A percentile compares a stretch with the other conserved stretches of the same genome.
phyloP scores from a whole-genome alignment of 2,329 filamentous ascomycete genomes.

The Elsinoe fawcettii region DNA sequence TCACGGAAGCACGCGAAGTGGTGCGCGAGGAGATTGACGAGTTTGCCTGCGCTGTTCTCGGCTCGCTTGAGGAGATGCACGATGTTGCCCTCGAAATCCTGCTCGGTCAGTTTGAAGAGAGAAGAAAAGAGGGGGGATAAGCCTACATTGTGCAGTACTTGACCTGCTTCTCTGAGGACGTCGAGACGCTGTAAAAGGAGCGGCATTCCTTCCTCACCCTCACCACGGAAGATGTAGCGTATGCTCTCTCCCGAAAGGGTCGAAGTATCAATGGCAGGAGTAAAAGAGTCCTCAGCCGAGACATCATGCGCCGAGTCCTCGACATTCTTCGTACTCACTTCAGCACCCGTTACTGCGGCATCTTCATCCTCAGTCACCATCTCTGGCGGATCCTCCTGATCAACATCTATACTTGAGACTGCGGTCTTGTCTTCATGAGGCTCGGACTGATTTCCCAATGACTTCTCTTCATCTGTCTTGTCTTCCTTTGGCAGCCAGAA shows the following conservation, averaged over 20 bases:
- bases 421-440: neutral
- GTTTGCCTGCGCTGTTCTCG: slow-evolving; percentile 66
- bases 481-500: slow-evolving; percentile 76
- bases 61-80: slow-evolving; percentile 65
- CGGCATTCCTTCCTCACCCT: slow-evolving; percentile 79
- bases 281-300: neutral
- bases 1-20: slow-evolving; percentile 84
- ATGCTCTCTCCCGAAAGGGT: slow-evolving; percentile 58
- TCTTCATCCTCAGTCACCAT: neutral
- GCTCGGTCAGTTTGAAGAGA: slow-evolving; percentile 16
- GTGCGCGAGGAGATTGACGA: slow-evolving; percentile 78
- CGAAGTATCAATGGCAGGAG: too few species aligned
- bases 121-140: neutral
- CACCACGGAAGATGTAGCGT: slow-evolving; percentile 73
- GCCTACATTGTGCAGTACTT: slow-evolving; percentile 66
- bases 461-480: neutral
- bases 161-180: slow-evolving; percentile 75
- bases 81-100: slow-evolving; percentile 72
- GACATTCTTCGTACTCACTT: neutral
- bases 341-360: neutral
- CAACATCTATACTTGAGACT: neutral
- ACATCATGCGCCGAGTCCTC: neutral
- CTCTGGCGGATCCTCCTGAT: neutral
- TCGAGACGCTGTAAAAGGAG: slow-evolving; percentile 67
- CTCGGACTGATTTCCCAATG: neutral